Conservation (phyloP, 176 grass and related monocot genomes). For the Hordeum vulgare region MorexV3_pseudomolecules_assembly NC_058524.1:16822924-16823423, state of each 20-base stretch:
- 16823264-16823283: neutral
- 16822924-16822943: neutral
- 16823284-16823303: neutral
- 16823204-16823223: neutral
- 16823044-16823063: neutral
- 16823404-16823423: no score
- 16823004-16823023: neutral
- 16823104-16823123: neutral
- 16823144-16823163: neutral
- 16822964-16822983: neutral
- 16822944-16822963: neutral
- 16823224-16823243: neutral
- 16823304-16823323: neutral
- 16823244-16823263: neutral
- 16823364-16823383: neutral
- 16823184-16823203: neutral
- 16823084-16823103: neutral
- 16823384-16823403: neutral
- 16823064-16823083: neutral
- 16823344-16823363: neutral
- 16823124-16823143: neutral
- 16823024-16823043: neutral
- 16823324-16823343: neutral
- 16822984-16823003: neutral
- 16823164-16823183: neutral